These are phyloP conservation scores for Collybiopsis luxurians DNA, from an alignment of 768 basidiomycete genomes.

Conservation along the genomic window DNA sequence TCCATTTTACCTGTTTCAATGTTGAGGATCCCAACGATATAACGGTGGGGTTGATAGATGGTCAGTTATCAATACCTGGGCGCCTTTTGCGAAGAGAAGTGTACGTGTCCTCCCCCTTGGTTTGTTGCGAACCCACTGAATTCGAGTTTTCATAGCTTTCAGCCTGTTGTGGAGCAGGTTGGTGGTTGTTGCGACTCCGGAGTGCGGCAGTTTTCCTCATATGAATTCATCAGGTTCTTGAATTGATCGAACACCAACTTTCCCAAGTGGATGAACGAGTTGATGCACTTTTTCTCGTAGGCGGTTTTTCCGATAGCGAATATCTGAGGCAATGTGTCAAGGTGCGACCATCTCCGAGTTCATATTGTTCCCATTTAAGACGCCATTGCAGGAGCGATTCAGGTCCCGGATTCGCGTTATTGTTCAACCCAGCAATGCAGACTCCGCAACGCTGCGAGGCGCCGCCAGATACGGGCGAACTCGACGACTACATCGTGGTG, in stretches of 20 bases:
- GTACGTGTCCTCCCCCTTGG: too few relatives aligned
- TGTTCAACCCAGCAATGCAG: conserved; percentile 81
- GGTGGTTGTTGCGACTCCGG: conserved; percentile 17
- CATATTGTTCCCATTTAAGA: background rate
- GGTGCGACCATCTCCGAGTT: too few relatives aligned
- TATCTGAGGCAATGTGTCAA: conserved; percentile 80
- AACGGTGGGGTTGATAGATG: conserved; percentile 75
- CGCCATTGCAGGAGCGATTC: conserved; percentile 56
- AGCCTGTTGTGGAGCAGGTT: conserved; percentile 77
- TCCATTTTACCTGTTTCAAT: conserved; percentile 91
- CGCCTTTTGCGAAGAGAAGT: conserved; percentile 77
- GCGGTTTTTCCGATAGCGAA: conserved; percentile 85
- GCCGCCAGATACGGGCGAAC: conserved; percentile 88
- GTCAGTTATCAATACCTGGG: conserved; percentile 82
- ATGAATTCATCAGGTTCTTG: conserved; percentile 72
- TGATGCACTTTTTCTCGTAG: conserved; percentile 85
- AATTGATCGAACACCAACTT: conserved; percentile 76
- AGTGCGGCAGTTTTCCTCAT: conserved; percentile 5
- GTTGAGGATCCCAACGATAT: conserved; percentile 81
- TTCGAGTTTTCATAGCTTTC: background rate
- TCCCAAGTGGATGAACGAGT: conserved; percentile 64
- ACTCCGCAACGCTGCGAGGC: conserved; percentile 85
- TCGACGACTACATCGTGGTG: too few relatives aligned
- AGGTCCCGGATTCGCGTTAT: conserved; percentile 66
- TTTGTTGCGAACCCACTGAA: too few relatives aligned